These are phyloP conservation scores for Erodium texanum DNA, from an alignment of 441 rosid species.

Conservation along the genomic window DNA sequence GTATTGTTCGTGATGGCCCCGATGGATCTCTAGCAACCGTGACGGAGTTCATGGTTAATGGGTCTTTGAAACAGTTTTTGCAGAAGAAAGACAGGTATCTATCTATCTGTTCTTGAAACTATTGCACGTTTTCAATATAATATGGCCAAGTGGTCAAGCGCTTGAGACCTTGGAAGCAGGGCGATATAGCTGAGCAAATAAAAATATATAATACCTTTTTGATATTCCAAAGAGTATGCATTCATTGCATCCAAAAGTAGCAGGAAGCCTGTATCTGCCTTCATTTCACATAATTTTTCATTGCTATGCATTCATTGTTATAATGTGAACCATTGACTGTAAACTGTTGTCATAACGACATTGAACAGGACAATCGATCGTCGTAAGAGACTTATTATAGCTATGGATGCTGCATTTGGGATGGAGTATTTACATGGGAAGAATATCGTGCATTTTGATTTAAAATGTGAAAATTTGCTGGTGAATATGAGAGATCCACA, in stretches of 20 bases:
- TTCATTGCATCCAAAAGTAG: background rate
- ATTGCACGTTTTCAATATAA: slow-evolving; percentile 16
- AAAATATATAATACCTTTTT: background rate
- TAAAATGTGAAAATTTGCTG: slow-evolving; percentile 89
- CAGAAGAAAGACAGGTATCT: slow-evolving; percentile 98
- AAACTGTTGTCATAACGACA: slow-evolving; percentile 3
- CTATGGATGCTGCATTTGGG: slow-evolving; percentile 97
- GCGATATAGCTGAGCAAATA: too few relatives aligned
- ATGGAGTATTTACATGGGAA: slow-evolving; percentile 98
- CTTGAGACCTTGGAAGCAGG: too few relatives aligned
- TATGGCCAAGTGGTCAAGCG: too few relatives aligned
- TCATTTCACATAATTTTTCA: background rate
- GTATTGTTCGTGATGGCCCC: slow-evolving; percentile 99
- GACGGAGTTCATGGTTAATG: slow-evolving; percentile 93
- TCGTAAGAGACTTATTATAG: slow-evolving; percentile 95
- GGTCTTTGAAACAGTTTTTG: slow-evolving; percentile 93
- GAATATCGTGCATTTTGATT: slow-evolving; percentile 93
- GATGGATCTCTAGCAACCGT: too few relatives aligned
- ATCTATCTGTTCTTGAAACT: too few relatives aligned
- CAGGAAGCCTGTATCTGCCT: background rate
- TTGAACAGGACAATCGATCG: slow-evolving; percentile 75
- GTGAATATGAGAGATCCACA: slow-evolving; percentile 53
- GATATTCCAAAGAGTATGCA: too few relatives aligned
- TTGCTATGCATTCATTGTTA: background rate
- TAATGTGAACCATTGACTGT: too few relatives aligned